phyloP scores from a whole-genome alignment of 2,329 filamentous ascomycete genomes.

The Cladosporium halotolerans region DNA sequence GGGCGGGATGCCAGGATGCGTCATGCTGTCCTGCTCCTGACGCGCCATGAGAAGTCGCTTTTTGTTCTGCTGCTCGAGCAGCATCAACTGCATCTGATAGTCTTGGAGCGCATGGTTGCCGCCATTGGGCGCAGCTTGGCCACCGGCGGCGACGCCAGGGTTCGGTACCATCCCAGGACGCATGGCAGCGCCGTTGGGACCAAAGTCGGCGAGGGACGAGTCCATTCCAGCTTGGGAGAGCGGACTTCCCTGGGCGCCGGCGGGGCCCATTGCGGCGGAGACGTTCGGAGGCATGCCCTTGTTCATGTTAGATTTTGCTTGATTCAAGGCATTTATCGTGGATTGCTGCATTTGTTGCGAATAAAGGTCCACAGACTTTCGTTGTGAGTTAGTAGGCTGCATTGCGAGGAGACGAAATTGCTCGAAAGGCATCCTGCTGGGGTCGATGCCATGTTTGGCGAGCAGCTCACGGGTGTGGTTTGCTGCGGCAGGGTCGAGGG shows the following conservation, averaged over 20 bases:
- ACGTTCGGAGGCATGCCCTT: conserved; percentile 56
- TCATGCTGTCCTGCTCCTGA: conserved; percentile 67
- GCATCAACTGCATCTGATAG: conserved; percentile 85
- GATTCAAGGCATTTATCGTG: conserved; percentile 63
- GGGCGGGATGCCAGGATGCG: conserved; percentile 39
- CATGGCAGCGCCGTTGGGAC: conserved; percentile 24
- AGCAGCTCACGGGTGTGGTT: conserved; percentile 34
- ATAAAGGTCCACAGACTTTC: conserved; percentile 84
- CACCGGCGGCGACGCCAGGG: conserved; percentile 19
- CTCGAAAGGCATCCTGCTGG: conserved; percentile 63
- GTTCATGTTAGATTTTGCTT: conserved; percentile 54
- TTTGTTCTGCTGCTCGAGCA: conserved; percentile 82
- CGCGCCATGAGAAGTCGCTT: conserved; percentile 78
- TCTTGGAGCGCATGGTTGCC: conserved; percentile 79
- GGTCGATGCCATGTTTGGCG: conserved; percentile 66
- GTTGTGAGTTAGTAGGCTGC: conserved; percentile 56
- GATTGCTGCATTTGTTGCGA: conserved; percentile 77
- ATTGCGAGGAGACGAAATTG: conserved; percentile 63
- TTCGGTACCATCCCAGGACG: conserved; percentile 19
- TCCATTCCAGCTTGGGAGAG: conserved; percentile 53
- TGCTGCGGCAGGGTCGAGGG: conserved; percentile 18
- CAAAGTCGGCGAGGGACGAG: conserved; percentile 49
- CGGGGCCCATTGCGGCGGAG: conserved; percentile 51
- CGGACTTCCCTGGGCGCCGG: conserved; percentile 28
- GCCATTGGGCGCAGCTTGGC: conserved; percentile 38